Conservation (phyloP, 2,329 filamentous ascomycete genomes). For the Ascochyta koolunga region DNA sequence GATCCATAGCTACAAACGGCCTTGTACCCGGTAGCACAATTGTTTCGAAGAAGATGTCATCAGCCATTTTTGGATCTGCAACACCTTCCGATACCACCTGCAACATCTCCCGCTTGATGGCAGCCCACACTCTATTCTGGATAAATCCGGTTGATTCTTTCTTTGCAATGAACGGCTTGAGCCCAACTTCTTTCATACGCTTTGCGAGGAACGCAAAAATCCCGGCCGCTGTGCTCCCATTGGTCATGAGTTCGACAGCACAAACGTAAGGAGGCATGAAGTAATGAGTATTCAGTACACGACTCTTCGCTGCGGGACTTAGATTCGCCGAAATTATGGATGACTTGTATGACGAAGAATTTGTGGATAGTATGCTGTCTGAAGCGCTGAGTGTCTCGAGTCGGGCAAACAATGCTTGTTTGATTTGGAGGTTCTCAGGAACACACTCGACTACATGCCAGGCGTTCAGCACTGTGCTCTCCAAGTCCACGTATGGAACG, state of each 20-base stretch:
- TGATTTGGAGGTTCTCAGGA: not conserved
- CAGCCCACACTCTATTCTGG: constrained; percentile 62
- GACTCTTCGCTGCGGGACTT: not conserved
- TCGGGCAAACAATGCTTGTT: not conserved
- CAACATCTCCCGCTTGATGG: constrained; percentile 59
- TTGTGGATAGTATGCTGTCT: not conserved
- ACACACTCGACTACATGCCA: not conserved
- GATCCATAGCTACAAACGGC: not conserved
- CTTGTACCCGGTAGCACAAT: not conserved
- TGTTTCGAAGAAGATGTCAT: not conserved
- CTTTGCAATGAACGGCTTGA: not conserved
- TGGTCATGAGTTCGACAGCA: not conserved
- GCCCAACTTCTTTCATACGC: not conserved
- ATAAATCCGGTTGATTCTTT: constrained; percentile 58
- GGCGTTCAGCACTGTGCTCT: not conserved
- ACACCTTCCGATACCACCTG: constrained; percentile 57
- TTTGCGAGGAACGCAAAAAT: not conserved
- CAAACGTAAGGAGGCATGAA: not conserved
- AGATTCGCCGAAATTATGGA: not conserved
- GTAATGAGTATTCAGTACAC: not conserved
- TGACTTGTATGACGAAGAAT: not conserved
- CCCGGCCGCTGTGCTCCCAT: not conserved
- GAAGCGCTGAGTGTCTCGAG: not conserved
- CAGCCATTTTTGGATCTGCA: not conserved
- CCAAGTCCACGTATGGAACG: not conserved